Conservation (phyloP, 1,284 basidiomycete species). For the Anthracocystis panici-leucophaei region DNA sequence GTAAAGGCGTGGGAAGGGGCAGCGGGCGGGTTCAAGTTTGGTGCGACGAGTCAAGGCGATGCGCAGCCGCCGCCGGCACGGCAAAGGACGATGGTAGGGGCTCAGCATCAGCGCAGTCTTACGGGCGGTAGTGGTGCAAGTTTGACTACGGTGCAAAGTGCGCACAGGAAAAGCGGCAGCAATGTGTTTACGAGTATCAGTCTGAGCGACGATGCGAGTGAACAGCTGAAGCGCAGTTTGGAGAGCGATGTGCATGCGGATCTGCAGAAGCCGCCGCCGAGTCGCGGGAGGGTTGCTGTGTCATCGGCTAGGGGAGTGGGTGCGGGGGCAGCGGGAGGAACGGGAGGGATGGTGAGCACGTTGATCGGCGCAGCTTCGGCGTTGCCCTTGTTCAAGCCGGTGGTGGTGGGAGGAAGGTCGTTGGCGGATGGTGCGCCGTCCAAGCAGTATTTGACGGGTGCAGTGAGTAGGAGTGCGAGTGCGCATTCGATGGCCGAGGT, state of each 20-base stretch:
- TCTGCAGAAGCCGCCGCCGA: constrained; percentile 17
- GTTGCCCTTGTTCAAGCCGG: constrained; percentile 28
- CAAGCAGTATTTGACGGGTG: constrained; percentile 21
- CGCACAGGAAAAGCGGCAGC: constrained; percentile 31
- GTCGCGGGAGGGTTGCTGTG: constrained; percentile 2
- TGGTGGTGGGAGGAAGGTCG: not conserved
- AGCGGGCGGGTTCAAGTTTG: constrained; percentile 38
- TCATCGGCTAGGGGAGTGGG: not conserved
- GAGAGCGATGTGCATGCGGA: constrained; percentile 27
- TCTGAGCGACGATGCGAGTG: constrained; percentile 33
- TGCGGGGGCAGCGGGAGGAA: not conserved
- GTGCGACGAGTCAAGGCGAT: constrained; percentile 2
- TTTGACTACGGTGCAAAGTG: not conserved
- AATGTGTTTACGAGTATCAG: constrained; percentile 44
- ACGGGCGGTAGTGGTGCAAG: constrained; percentile 1
- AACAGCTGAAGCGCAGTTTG: constrained; percentile 32
- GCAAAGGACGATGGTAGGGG: constrained; percentile 1
- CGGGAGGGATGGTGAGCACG: constrained; percentile 19
- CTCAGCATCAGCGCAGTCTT: constrained; percentile 6
- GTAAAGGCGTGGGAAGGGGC: constrained; percentile 18
- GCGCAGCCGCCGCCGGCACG: constrained; percentile 8
- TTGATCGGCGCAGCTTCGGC: constrained; percentile 29
- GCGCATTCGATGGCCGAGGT: constrained; percentile 9
- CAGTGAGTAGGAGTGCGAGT: constrained; percentile 22
- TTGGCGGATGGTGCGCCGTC: constrained; percentile 45